Conservation (phyloP, 2,329 filamentous ascomycete genomes). For the Teratosphaeriaceae sp. region DNA sequence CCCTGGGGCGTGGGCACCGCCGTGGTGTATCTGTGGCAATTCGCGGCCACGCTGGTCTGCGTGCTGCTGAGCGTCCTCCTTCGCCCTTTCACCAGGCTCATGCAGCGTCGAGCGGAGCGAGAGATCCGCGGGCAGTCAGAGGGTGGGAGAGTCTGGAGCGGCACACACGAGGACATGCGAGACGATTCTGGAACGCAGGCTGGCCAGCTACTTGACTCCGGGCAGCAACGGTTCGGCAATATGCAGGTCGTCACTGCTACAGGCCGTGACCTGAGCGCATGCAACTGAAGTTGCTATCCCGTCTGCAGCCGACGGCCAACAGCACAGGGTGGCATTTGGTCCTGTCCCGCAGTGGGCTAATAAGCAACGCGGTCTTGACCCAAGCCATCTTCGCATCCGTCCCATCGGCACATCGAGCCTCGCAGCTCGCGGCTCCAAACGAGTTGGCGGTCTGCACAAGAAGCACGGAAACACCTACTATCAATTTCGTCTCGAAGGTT, state of each 20-base stretch:
- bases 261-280: slow-evolving; percentile 6
- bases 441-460: no score
- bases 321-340: no score
- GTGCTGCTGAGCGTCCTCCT: slow-evolving; percentile 34
- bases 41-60: slow-evolving; percentile 59
- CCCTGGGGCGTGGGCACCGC: slow-evolving; percentile 44
- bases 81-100: slow-evolving; percentile 29
- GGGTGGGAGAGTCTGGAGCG: not conserved
- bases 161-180: not conserved
- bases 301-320: no score
- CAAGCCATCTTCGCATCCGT: no score
- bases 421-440: no score
- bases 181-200: not conserved
- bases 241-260: no score
- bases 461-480: no score
- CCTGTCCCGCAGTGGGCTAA: no score
- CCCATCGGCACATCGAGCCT: no score
- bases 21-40: slow-evolving; percentile 56
- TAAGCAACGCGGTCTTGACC: no score
- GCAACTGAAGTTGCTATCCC: not conserved
- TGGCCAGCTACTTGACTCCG: not conserved
- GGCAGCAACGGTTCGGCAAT: slow-evolving; percentile 13
- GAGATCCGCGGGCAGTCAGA: not conserved
- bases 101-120: slow-evolving; percentile 32
- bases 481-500: no score